Evolutionary conservation across 768 basidiomycete genomes (phyloP).

Genomic region (Pleurotus djamor): DNA sequence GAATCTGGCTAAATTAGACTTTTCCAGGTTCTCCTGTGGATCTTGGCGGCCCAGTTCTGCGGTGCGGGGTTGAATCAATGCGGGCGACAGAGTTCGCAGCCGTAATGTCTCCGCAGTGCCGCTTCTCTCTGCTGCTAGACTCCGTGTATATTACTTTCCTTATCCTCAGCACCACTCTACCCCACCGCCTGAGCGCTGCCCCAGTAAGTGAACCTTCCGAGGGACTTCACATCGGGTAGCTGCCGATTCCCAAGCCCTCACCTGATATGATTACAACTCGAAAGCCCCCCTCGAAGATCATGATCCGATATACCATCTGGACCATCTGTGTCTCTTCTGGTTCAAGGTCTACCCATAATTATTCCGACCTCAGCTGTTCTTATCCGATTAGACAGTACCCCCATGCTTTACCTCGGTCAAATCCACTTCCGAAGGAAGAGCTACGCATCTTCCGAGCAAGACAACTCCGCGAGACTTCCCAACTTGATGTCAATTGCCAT

Average conservation of each 20-base stretch:
- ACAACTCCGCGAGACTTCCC: slow-evolving; percentile 4
- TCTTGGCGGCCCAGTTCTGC: slow-evolving; percentile 88
- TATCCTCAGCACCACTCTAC: no score
- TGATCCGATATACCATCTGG: slow-evolving; percentile 1
- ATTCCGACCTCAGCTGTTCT: not conserved
- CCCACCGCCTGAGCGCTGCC: no score
- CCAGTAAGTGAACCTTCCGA: no score
- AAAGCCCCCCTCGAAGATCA: not conserved
- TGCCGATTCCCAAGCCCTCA: no score
- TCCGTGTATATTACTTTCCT: not conserved
- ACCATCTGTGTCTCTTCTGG: not conserved
- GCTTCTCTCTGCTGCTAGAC: not conserved
- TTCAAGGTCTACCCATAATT: not conserved
- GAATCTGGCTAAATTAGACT: slow-evolving; percentile 5
- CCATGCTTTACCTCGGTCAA: not conserved
- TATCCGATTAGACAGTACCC: not conserved
- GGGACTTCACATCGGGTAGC: no score
- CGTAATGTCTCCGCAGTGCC: not conserved
- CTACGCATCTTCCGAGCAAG: not conserved
- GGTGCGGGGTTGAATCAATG: slow-evolving; percentile 79
- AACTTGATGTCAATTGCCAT: not conserved
- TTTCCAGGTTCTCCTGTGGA: slow-evolving; percentile 68
- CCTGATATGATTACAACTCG: no score
- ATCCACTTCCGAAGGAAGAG: not conserved
- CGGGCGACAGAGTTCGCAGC: slow-evolving; percentile 19